phyloP scores from a whole-genome alignment of 257 asterid genomes.

The Hygrophila difformis region DNA sequence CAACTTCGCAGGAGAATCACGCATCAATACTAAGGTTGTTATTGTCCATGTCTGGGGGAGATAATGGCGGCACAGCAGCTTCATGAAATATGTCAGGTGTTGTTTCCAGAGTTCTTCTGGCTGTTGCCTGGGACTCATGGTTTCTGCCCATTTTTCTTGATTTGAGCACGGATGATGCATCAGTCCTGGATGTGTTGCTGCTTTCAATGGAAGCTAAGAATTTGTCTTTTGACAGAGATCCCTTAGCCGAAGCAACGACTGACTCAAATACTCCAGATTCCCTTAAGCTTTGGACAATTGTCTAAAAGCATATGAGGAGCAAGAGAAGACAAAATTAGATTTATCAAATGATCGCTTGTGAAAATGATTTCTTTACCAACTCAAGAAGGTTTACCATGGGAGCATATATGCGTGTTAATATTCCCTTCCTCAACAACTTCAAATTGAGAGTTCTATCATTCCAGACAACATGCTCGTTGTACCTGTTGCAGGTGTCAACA shows the following conservation, averaged over 20 bases:
- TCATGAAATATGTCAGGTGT: conserved; percentile 24
- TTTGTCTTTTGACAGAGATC: conserved; percentile 47
- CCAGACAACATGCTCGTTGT: conserved; percentile 93
- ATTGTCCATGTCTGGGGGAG: conserved; percentile 59
- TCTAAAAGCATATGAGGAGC: conserved; percentile 36
- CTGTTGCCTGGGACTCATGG: conserved; percentile 35
- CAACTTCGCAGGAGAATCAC: conserved; percentile 35
- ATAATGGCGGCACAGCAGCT: conserved; percentile 68
- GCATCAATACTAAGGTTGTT: conserved; percentile 45
- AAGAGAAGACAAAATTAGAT: neutral
- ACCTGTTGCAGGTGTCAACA: conserved; percentile 45
- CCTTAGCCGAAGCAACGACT: conserved; percentile 51
- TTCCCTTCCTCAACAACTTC: conserved; percentile 90
- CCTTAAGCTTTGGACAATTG: conserved; percentile 78
- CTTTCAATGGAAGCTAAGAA: conserved; percentile 54
- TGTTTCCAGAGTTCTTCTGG: conserved; percentile 43
- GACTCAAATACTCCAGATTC: conserved; percentile 74
- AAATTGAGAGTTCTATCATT: conserved; percentile 58
- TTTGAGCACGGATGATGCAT: conserved; percentile 30
- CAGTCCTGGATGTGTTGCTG: conserved; percentile 51
- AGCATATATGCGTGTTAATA: conserved; percentile 81
- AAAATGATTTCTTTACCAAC: neutral
- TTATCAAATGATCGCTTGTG: neutral
- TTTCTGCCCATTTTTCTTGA: conserved; percentile 65
- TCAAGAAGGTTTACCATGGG: conserved; percentile 71